Base-by-base conservation (phyloP, 441 rosid genomes). In the Adansonia grandidieri region DNA sequence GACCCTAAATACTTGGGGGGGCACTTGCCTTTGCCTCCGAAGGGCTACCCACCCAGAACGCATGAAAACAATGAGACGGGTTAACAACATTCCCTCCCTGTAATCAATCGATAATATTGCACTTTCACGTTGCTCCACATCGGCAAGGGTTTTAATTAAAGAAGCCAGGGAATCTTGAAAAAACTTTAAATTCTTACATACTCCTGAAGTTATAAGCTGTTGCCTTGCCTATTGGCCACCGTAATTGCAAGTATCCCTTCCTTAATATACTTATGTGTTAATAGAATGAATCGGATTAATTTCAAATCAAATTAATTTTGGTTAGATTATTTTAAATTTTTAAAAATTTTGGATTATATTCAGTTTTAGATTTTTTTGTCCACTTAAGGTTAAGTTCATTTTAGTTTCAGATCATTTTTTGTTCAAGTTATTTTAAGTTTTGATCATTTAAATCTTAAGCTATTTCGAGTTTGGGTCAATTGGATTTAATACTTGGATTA, bases 1-100 rank as follows among this genome's bases (percentile, higher is more conserved):
- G 42, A 45, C 81, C 86, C 60, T 50, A 74, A 80, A 77, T 44
- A 79, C 32, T 70, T 24, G 28, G 28, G 28, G 71, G 85, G 88
- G 79, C 80, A 75, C n/a, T 42, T 84, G 90, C 84, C 82, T 73
- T 77, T 67, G 81, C 77, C 82, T 77, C 68, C 24, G 42, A 73
- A 57, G 83, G 84, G 28, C 28, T 0, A 24, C 28, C 82, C 82
- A 40, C 76, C 71, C 28, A 40, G 42, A 73, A 71, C 68, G 20
- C 66, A 57, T 76, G 44, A 56, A 74, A 62, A 64, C 24, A 45
- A n/a, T 10, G 60, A 78, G 48, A 19, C 77, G 62, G 71, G 73
- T 51, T 8, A 68, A 24, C 79, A 74, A 64, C 65, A 77, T 78
- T 57, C 75, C 80, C 70, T 42, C 15, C 4, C 32, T 20, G 32